Conservation (phyloP, 2,329 filamentous ascomycete species). For the Ramularia endophylla region DNA sequence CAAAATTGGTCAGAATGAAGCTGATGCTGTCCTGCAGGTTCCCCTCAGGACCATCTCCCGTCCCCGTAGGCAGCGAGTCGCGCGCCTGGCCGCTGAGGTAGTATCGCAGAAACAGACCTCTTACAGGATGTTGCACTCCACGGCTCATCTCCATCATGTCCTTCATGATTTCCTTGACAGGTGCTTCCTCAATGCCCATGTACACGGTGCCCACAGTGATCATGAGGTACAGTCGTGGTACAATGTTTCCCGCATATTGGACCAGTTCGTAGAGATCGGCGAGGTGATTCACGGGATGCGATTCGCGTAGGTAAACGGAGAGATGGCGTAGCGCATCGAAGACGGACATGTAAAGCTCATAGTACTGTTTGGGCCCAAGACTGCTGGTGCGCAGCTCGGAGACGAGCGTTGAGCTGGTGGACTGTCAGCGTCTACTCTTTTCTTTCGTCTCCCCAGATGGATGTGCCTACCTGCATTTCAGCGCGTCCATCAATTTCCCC, state of each 20-base stretch:
- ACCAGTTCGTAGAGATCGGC: conserved; percentile 97
- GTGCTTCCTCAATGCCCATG: conserved; percentile 97
- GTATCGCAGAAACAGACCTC: conserved; percentile 90
- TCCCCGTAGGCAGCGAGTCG: conserved; percentile 75
- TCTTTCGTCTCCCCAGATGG: too few relatives aligned
- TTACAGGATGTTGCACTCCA: conserved; percentile 93
- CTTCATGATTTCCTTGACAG: conserved; percentile 99
- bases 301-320: conserved; percentile 92
- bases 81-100: conserved; percentile 93
- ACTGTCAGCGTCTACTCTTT: conserved; percentile 12
- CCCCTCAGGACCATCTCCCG: conserved; percentile 85
- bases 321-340: conserved; percentile 97
- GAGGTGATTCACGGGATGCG: conserved; percentile 94
- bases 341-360: conserved; percentile 98
- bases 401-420: conserved; percentile 80
- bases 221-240: conserved; percentile 96
- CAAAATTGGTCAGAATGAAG: conserved; percentile 97
- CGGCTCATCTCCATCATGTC: conserved; percentile 99
- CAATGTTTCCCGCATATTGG: conserved; percentile 96
- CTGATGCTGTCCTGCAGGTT: conserved; percentile 97
- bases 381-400: conserved; percentile 98
- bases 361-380: conserved; percentile 98
- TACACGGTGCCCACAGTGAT: conserved; percentile 98
- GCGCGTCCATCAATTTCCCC: conserved; percentile 98
- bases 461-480: conserved; percentile 99